Percentiles rank a stretch among this genome's conserved stretches.
phyloP scores from a whole-genome alignment of 148 eudicot species.

The Talinum fruticosum region DNA sequence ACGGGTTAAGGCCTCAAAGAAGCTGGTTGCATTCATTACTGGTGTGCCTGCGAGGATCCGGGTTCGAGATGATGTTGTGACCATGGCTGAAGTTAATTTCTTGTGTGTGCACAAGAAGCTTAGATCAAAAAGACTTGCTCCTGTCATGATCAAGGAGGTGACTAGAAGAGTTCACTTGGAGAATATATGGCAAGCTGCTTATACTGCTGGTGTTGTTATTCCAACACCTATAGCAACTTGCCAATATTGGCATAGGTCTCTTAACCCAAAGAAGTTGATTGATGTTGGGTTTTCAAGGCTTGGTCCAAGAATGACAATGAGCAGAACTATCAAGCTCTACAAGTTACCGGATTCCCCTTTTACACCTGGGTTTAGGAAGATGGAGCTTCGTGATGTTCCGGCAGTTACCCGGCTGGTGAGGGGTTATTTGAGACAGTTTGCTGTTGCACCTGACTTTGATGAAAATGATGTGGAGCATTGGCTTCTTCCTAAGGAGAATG shows the following conservation, averaged over 20 bases:
- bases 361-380: conserved; percentile 81
- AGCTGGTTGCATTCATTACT: conserved; percentile 81
- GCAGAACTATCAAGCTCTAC: conserved; percentile 81
- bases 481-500: conserved; percentile 75
- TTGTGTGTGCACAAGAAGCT: conserved; percentile 89
- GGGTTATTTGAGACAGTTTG: conserved; percentile 62
- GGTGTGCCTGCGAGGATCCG: conserved; percentile 82
- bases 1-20: conserved; percentile 62
- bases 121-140: conserved; percentile 81
- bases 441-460: conserved; percentile 76
- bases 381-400: conserved; percentile 85
- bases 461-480: conserved; percentile 90
- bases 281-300: conserved; percentile 92
- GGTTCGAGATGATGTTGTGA: conserved; percentile 52
- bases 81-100: conserved; percentile 83
- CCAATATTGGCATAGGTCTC: conserved; percentile 85
- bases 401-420: conserved; percentile 80
- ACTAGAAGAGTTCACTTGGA: conserved; percentile 86
- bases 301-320: conserved; percentile 96
- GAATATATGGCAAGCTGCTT: conserved; percentile 95
- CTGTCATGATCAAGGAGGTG: conserved; percentile 91
- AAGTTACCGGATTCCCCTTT: conserved; percentile 68
- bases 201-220: conserved; percentile 86
- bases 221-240: conserved; percentile 80
- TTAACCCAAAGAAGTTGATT: conserved; percentile 84